Percentiles rank a stretch among this genome's conserved stretches.
Evolutionary conservation across 2,329 filamentous ascomycete genomes (phyloP).

Genomic region (Pseudogymnoascus sp.): DNA sequence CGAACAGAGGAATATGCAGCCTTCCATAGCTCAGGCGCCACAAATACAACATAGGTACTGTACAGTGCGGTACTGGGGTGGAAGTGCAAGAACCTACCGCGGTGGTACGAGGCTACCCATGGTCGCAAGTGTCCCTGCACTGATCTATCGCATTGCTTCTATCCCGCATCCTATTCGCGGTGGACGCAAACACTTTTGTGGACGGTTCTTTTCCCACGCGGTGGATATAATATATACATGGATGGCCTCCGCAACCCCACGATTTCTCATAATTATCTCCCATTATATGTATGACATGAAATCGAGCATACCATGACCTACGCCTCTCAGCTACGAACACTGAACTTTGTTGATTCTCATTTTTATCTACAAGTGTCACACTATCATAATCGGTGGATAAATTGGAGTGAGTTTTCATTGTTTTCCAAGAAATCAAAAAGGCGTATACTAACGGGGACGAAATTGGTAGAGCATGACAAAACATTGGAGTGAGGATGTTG

Average conservation of each 20-base stretch:
- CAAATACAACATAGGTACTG: neutral
- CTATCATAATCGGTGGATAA: neutral
- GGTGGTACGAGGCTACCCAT: neutral
- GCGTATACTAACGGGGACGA: neutral
- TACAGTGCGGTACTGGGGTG: neutral
- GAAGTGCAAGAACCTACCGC: neutral
- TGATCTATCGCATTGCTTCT: neutral
- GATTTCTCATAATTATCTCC: neutral
- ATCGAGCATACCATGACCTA: constrained; percentile 1
- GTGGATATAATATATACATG: constrained; percentile 7
- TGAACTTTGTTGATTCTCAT: neutral
- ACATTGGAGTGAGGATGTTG: constrained; percentile 16
- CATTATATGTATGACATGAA: constrained; percentile 5
- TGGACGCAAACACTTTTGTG: neutral
- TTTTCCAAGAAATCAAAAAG: neutral
- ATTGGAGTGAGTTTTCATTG: neutral
- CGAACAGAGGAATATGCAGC: neutral
- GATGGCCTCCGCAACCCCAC: constrained; percentile 10
- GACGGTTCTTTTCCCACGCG: neutral
- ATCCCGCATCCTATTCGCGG: neutral
- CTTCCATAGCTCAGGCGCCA: neutral
- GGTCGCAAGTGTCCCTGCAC: neutral
- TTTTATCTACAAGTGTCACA: neutral
- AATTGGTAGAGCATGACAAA: constrained; percentile 2
- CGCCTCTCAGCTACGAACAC: neutral